Percentiles rank a stretch among this genome's conserved stretches.
These are phyloP conservation scores for Suillus paluster DNA, from an alignment of 768 basidiomycete genomes.

Conservation along the genomic window DNA sequence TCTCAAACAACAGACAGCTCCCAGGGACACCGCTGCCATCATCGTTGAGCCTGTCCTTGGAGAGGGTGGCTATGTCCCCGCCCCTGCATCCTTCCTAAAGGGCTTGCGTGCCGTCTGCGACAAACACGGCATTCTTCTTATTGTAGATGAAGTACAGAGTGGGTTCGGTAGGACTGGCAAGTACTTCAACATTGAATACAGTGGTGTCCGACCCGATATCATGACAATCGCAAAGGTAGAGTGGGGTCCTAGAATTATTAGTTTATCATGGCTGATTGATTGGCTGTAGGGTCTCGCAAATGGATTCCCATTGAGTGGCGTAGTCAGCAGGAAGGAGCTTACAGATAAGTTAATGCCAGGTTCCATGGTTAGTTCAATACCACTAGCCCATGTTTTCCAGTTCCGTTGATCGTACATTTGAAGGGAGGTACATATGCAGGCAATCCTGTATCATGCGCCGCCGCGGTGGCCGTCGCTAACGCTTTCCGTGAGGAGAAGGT, in stretches of 20 bases:
- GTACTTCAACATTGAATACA: conserved; percentile 82
- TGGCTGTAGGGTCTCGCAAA: conserved; percentile 73
- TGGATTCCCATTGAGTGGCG: conserved; percentile 91
- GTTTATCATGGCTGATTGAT: conserved; percentile 13
- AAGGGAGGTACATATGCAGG: conserved; percentile 92
- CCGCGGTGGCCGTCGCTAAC: conserved; percentile 81
- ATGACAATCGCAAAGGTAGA: conserved; percentile 84
- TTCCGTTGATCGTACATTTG: conserved; percentile 15
- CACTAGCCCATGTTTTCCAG: neutral
- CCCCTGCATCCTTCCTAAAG: conserved; percentile 77
- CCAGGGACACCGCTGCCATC: conserved; percentile 90
- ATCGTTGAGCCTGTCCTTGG: conserved; percentile 92
- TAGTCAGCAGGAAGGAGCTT: conserved; percentile 79
- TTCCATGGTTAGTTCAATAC: conserved; percentile 60
- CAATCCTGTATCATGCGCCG: conserved; percentile 91
- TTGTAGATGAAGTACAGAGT: conserved; percentile 87
- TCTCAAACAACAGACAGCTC: conserved; percentile 77
- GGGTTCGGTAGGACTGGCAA: conserved; percentile 90
- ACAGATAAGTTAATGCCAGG: conserved; percentile 81
- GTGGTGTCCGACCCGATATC: conserved; percentile 86
- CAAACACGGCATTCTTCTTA: conserved; percentile 81
- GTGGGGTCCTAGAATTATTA: conserved; percentile 6
- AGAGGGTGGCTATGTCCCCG: conserved; percentile 95
- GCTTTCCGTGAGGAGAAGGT: conserved; percentile 82
- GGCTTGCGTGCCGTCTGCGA: conserved; percentile 88